A percentile compares a stretch with the other conserved stretches of the same genome.
These are phyloP conservation scores for Tilletiaria anomala DNA, from an alignment of 1,284 basidiomycete genomes.

Conservation along the genomic window DNA sequence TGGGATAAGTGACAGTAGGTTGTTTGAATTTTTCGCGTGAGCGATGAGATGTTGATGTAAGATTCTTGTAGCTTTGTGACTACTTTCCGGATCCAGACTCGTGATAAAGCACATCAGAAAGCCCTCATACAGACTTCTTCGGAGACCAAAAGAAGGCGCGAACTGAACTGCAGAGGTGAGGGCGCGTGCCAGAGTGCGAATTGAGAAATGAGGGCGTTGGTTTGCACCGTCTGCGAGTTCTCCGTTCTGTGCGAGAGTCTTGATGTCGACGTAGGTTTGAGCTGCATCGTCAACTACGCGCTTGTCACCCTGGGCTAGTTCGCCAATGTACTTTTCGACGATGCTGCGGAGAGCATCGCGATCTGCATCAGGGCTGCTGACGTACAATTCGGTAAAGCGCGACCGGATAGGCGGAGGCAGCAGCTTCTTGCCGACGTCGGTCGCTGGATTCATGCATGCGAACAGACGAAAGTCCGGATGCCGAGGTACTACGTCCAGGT, in stretches of 20 bases:
- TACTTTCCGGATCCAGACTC: slow-evolving; percentile 68
- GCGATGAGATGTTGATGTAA: slow-evolving; percentile 67
- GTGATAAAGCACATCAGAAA: slow-evolving; percentile 96
- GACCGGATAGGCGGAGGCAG: slow-evolving; percentile 76
- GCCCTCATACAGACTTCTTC: slow-evolving; percentile 85
- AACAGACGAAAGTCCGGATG: slow-evolving; percentile 93
- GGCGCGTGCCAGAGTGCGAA: slow-evolving; percentile 85
- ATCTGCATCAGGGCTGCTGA: slow-evolving; percentile 81
- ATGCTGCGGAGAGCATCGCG: slow-evolving; percentile 77
- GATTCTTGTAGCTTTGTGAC: slow-evolving; percentile 53
- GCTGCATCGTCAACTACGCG: slow-evolving; percentile 78
- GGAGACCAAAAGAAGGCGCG: slow-evolving; percentile 55
- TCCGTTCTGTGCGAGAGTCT: slow-evolving; percentile 61
- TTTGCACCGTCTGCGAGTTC: slow-evolving; percentile 88
- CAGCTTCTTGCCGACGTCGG: slow-evolving; percentile 96
- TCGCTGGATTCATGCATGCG: slow-evolving; percentile 99
- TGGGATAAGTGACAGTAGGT: slow-evolving; percentile 22
- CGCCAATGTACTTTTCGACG: slow-evolving; percentile 77
- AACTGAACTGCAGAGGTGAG: slow-evolving; percentile 80
- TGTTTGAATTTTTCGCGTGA: slow-evolving; percentile 57
- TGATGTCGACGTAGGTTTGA: slow-evolving; percentile 75
- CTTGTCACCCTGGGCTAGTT: slow-evolving; percentile 67
- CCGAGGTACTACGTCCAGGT: slow-evolving; percentile 72
- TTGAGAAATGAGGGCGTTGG: slow-evolving; percentile 88
- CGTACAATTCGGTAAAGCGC: slow-evolving; percentile 90